Evolutionary conservation across 257 asterid genomes (phyloP), one percentile per base, ranked within the genome.

Genomic region (Solanum sejunctum): DNA sequence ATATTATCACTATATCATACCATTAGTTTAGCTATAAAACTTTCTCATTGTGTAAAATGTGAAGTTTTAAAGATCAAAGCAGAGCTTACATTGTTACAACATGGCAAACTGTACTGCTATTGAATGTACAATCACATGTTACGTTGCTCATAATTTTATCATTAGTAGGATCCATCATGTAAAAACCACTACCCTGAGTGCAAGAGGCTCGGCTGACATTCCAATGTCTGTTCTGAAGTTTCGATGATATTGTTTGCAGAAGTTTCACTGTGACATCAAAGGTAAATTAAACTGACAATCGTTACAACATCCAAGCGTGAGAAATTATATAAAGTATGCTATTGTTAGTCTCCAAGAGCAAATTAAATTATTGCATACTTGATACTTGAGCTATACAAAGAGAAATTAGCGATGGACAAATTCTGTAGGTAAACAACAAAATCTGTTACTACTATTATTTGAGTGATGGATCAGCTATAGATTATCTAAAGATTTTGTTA

Each of bases 41-140:
- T 15, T 32, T 32, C 12, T 20, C 66, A 58, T 3, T 58, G 73
- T 15, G 47, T 32, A 66, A 66, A 66, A 3, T 32, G 21, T 66
- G 73, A 28, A 28, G 47, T 16, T 67, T 16, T 16, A 32, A 15
- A 2, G 75, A 66, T 28, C 20, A 15, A 70, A 60, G 15, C 86
- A 81, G 86, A 86, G n/a, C 93, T 13, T 92, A 96, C 99, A 96
- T 91, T 89, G 18, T 83, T 26, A 97, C 92, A 49, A 96, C 95
- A 86, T 93, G 99, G 91, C 99, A 96, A 56, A 64, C 45, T 15
- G 97, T 87, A 82, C 21, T 84, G 87, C 5, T 81, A 67, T 43
- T 84, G 86, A 89, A 92, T 49, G 92, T 41, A 88, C 99, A 96
- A 87, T 95, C 87, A 80, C 99, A 96, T 10, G 66, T 81, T 57